Evolutionary conservation across 2,329 filamentous ascomycete genomes (phyloP), one percentile per base, ranked within the genome.

Genomic region (Didymella pinodella): DNA sequence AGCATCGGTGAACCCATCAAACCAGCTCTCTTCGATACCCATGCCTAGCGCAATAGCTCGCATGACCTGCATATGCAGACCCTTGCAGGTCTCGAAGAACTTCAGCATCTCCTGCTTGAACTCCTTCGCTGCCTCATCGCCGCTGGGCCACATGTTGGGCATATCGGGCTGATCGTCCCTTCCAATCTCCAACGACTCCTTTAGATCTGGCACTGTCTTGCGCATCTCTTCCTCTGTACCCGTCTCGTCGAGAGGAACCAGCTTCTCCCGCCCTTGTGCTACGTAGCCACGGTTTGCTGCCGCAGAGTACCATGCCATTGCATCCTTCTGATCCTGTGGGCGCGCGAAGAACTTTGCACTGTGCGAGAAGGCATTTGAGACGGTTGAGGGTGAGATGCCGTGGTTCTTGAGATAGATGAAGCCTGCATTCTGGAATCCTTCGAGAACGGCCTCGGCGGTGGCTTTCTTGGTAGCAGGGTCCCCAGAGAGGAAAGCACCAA

Each of bases 401-500:
- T 94, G 88, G 76, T 94, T 91, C 68, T 88, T 88, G 38, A 96
- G 86, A 78, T 97, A 97, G 64, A 97, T 86, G 81, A 97, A 97
- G 57, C 93, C 93, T 2, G 93, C 90, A 1, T 85, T 89, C 69
- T 93, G 90, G 80, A 97, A 96, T 41, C 91, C 93, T 52, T 87
- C 74, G 12, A 94, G 87, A 66, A 97, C 88, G 40, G 89, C 86
- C 52, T 86, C 78, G 22, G 92, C 93, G 1, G 90, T 87, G 43
- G 84, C 78, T 49, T 83, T 80, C 67, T 89, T 90, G 65, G 90
- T 81, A 10, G 82, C 69, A 0, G 85, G 79, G 20, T 84, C 82
- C 32, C 90, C 90, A 57, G 83, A 77, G 48, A 91, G 85, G 77
- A 93, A 95, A 43, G 82, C 82, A 12, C 86, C 86, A 75, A 96